These are phyloP conservation scores for Coemansia guatemalensis DNA, from an alignment of 192 early-diverging fungal species.

Conservation along the genomic window DNA sequence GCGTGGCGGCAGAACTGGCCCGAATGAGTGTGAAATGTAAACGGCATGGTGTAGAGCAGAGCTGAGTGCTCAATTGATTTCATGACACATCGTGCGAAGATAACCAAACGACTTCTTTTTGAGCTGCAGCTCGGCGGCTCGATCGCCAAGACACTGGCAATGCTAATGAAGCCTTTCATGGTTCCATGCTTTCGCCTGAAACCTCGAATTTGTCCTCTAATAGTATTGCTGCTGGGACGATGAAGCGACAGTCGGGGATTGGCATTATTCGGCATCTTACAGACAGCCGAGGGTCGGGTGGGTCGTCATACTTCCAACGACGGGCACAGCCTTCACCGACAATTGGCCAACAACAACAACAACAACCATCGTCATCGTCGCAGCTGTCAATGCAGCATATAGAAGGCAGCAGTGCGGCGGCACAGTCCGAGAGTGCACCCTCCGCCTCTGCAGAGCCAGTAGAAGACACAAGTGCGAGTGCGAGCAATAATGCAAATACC, in stretches of 20 bases:
- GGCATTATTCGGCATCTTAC: slow-evolving; percentile 42
- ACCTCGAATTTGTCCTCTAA: neutral
- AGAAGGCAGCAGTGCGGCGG: neutral
- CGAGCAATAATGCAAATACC: neutral
- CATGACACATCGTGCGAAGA: no score
- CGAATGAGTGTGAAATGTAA: slow-evolving; percentile 91
- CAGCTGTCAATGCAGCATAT: neutral
- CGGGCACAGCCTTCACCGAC: slow-evolving; percentile 36
- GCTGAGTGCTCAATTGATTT: no score
- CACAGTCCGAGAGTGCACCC: neutral
- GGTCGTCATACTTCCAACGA: slow-evolving; percentile 52
- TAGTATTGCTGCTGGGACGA: slow-evolving; percentile 7
- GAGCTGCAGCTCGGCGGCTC: neutral
- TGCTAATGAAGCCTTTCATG: neutral
- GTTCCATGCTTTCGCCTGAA: neutral
- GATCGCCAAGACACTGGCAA: neutral
- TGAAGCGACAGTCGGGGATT: slow-evolving; percentile 52
- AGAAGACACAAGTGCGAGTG: neutral
- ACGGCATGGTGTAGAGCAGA: slow-evolving; percentile 56
- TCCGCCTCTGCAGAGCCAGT: neutral
- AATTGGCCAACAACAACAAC: slow-evolving; percentile 2
- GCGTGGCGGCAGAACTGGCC: slow-evolving; percentile 97
- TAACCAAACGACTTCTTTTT: no score
- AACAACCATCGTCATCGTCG: neutral
- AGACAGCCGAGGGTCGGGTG: slow-evolving; percentile 24